phyloP scores from a whole-genome alignment of 371 early-diverging fungal species.

The Zychaea mexicana region DNA sequence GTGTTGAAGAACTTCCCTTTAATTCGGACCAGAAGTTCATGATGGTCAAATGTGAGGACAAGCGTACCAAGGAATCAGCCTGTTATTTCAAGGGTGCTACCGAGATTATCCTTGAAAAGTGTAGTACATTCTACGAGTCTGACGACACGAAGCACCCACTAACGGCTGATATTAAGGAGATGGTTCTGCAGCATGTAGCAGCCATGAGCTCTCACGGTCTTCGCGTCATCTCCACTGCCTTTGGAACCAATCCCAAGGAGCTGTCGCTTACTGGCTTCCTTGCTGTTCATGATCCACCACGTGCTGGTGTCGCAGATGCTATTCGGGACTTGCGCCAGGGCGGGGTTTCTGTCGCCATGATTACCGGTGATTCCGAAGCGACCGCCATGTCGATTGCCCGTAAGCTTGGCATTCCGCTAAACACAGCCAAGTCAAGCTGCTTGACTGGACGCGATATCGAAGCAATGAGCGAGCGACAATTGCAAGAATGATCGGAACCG shows the following conservation, averaged over 20 bases:
- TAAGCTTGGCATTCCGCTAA: conserved; percentile 72
- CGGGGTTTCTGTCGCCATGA: conserved; percentile 86
- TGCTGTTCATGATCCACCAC: conserved; percentile 87
- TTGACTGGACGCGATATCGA: conserved; percentile 80
- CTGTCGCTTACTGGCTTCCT: conserved; percentile 81
- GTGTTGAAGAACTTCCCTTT: conserved; percentile 85
- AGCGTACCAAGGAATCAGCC: conserved; percentile 30
- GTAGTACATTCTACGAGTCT: conserved; percentile 58
- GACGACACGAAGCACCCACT: conserved; percentile 41
- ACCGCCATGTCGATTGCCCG: conserved; percentile 83
- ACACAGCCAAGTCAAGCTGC: conserved; percentile 51
- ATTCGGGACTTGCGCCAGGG: conserved; percentile 65
- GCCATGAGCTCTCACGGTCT: conserved; percentile 83
- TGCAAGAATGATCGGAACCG: conserved; percentile 61
- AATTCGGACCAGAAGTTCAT: conserved; percentile 92
- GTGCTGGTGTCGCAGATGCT: conserved; percentile 70
- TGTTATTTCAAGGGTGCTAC: conserved; percentile 79
- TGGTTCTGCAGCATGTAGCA: conserved; percentile 55
- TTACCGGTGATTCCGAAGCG: conserved; percentile 88
- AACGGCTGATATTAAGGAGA: conserved; percentile 52
- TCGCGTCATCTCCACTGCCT: conserved; percentile 87
- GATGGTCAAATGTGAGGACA: conserved; percentile 63
- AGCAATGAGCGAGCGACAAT: conserved; percentile 61
- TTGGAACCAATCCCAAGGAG: conserved; percentile 57
- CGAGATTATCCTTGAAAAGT: conserved; percentile 73